A percentile compares a stretch with the other conserved stretches of the same genome.
These are phyloP conservation scores for Trichosporon asahii DNA, from an alignment of 1,284 basidiomycete species.

Conservation along the genomic window DNA sequence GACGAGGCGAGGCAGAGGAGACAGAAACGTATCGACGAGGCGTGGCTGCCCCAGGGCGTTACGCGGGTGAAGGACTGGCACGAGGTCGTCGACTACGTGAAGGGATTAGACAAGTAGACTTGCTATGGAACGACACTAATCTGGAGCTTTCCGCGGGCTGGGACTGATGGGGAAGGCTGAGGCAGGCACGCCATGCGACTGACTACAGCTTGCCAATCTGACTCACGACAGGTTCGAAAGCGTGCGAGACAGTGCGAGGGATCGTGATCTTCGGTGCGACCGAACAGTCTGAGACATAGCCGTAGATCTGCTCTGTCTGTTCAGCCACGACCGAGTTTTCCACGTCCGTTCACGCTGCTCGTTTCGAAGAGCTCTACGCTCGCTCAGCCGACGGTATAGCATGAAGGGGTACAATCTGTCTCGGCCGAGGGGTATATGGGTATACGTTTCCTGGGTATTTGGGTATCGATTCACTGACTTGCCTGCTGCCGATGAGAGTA, in stretches of 20 bases:
- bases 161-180: neutral
- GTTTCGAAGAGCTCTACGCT: too few species aligned
- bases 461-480: neutral
- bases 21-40: slow-evolving; percentile 29
- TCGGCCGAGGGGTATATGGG: neutral
- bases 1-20: slow-evolving; percentile 43
- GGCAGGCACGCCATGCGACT: neutral
- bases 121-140: neutral
- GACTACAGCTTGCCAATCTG: neutral
- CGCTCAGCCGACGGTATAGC: neutral
- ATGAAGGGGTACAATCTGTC: neutral
- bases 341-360: too few species aligned
- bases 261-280: neutral
- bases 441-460: neutral
- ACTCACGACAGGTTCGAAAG: neutral
- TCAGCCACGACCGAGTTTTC: too few species aligned
- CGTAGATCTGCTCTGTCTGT: neutral
- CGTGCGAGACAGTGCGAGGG: neutral
- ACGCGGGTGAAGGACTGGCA: slow-evolving; percentile 45
- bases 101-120: slow-evolving; percentile 5
- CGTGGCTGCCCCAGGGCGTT: slow-evolving; percentile 47
- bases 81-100: slow-evolving; percentile 39
- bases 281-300: neutral
- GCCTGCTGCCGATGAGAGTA: too few species aligned
- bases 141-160: neutral